phyloP scores from a whole-genome alignment of 73 alveolate species.

The Urostyla sp. region DNA sequence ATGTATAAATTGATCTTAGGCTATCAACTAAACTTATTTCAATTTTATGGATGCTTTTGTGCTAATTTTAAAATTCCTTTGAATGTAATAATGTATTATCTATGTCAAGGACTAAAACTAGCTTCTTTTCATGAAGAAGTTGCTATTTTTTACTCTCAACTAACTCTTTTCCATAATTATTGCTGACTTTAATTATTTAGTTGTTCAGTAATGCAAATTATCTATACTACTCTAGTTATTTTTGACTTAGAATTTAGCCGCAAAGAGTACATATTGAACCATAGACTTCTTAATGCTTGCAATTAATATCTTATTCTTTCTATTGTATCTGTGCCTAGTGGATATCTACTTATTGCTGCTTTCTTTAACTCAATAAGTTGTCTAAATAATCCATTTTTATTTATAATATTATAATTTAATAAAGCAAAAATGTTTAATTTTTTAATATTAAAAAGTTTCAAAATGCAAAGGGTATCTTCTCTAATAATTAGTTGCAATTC shows the following conservation, averaged over 20 bases:
- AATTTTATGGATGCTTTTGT: not conserved
- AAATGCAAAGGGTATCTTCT: conserved; percentile 24
- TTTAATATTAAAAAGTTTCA: no score
- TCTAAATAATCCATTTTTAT: not conserved
- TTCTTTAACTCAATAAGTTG: not conserved
- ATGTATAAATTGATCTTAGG: conserved; percentile 3
- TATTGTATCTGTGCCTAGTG: not conserved
- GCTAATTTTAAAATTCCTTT: not conserved
- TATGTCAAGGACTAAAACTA: conserved; percentile 28
- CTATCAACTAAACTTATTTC: conserved; percentile 11
- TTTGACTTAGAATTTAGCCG: conserved; percentile 28
- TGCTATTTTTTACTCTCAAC: not conserved
- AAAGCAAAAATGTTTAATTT: no score
- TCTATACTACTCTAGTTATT: not conserved
- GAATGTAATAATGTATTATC: conserved; percentile 25
- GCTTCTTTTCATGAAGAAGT: not conserved
- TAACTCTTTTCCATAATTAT: not conserved
- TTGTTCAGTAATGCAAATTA: conserved; percentile 34
- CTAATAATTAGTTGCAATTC: conserved; percentile 14
- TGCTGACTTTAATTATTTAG: not conserved
- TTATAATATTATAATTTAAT: not conserved
- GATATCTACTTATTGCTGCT: no score
- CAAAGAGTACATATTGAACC: conserved; percentile 20
- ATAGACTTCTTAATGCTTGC: conserved; percentile 22
- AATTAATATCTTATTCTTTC: not conserved